Conservation (phyloP, 257 asterid species). For the Solanum pinnatisectum region DNA sequence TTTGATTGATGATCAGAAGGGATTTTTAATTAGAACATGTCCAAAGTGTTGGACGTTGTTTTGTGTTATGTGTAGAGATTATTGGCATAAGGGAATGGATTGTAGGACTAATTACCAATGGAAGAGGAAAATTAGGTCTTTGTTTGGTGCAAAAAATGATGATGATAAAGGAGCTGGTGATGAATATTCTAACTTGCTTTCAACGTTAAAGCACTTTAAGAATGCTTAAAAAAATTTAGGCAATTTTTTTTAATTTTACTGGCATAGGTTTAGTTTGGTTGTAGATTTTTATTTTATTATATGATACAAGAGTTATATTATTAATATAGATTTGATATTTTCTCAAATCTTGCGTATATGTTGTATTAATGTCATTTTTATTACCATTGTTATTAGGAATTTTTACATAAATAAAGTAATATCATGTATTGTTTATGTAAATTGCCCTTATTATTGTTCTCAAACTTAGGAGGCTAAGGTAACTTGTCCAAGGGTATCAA, state of each 20-base stretch:
- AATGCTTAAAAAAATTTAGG: no score
- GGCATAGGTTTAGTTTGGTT: neutral
- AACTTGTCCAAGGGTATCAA: no score
- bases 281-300: no score
- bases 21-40: neutral
- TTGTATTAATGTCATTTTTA: neutral
- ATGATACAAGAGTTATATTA: neutral
- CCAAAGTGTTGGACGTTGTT: slow-evolving; percentile 2
- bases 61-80: neutral
- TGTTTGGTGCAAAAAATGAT: neutral
- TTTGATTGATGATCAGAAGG: neutral
- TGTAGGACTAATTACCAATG: neutral
- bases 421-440: no score
- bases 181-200: neutral
- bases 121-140: neutral
- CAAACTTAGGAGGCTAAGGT: no score
- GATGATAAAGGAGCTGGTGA: neutral
- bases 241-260: no score
- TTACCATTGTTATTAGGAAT: no score
- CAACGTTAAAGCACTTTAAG: neutral
- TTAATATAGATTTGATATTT: neutral
- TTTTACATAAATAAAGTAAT: no score
- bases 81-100: slow-evolving; percentile 8
- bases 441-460: no score
- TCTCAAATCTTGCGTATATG: neutral